These are phyloP conservation scores for Sutorius eximius DNA, from an alignment of 1,284 basidiomycete species.

Conservation along the genomic window DNA sequence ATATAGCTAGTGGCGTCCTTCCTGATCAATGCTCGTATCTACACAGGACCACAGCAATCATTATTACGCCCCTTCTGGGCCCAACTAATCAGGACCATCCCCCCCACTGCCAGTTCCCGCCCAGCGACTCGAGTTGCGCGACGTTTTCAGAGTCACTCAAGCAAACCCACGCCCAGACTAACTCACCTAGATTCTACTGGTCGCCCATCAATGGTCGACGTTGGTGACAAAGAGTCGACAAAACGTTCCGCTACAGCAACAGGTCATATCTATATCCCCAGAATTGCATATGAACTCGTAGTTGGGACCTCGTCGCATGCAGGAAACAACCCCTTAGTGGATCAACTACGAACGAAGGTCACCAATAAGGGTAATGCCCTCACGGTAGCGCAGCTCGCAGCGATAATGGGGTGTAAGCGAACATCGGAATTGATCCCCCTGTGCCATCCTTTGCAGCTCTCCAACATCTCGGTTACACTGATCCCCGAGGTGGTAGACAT, in stretches of 20 bases:
- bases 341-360: constrained; percentile 48
- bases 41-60: constrained; percentile 22
- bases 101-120: neutral
- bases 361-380: constrained; percentile 75
- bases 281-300: constrained; percentile 63
- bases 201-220: constrained; percentile 78
- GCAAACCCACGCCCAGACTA: constrained; percentile 34
- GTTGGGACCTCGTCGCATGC: constrained; percentile 37
- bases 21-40: constrained; percentile 30
- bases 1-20: constrained; percentile 18
- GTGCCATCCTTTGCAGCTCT: constrained; percentile 77
- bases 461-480: constrained; percentile 66
- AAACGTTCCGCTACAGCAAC: constrained; percentile 72
- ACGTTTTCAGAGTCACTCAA: constrained; percentile 26
- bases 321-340: constrained; percentile 20
- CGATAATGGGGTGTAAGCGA: constrained; percentile 84
- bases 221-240: constrained; percentile 66
- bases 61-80: constrained; percentile 4
- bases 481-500: constrained; percentile 39
- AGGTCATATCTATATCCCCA: constrained; percentile 74
- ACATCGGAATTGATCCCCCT: constrained; percentile 83
- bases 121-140: constrained; percentile 11
- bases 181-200: constrained; percentile 75
- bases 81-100: neutral
- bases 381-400: constrained; percentile 78